These are phyloP conservation scores for Colletotrichum agaves DNA, from an alignment of 2,329 filamentous ascomycete species.

Conservation along the genomic window DNA sequence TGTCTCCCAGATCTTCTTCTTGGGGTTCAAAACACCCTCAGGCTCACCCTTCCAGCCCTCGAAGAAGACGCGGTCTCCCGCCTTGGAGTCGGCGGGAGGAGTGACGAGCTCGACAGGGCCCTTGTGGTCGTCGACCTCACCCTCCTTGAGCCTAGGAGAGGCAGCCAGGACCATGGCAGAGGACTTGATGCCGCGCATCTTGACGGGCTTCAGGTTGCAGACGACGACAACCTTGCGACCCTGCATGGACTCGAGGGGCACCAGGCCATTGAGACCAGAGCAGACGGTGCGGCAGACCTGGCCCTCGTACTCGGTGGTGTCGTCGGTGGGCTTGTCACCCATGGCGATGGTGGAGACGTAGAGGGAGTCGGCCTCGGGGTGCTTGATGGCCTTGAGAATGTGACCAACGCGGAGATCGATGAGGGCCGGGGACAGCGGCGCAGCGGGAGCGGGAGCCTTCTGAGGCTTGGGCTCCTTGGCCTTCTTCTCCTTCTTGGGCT, in stretches of 20 bases:
- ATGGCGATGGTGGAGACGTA: slow-evolving; percentile 96
- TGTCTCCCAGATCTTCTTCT: slow-evolving; percentile 99
- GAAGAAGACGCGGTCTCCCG: slow-evolving; percentile 91
- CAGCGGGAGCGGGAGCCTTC: slow-evolving; percentile 74
- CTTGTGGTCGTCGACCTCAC: slow-evolving; percentile 85
- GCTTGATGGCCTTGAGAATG: slow-evolving; percentile 94
- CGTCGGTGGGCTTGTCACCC: slow-evolving; percentile 87
- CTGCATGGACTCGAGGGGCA: slow-evolving; percentile 97
- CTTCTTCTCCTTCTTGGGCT: slow-evolving; percentile 87
- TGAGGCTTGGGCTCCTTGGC: slow-evolving; percentile 84
- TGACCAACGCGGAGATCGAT: slow-evolving; percentile 97
- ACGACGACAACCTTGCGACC: slow-evolving; percentile 94
- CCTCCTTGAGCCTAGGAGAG: slow-evolving; percentile 83
- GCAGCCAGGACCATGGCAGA: slow-evolving; percentile 94
- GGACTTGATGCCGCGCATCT: slow-evolving; percentile 89
- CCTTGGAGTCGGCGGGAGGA: slow-evolving; percentile 80
- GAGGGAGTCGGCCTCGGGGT: slow-evolving; percentile 96
- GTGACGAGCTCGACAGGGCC: slow-evolving; percentile 92
- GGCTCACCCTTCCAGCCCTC: slow-evolving; percentile 95
- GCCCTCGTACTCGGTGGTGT: slow-evolving; percentile 91
- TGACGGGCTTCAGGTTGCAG: slow-evolving; percentile 98
- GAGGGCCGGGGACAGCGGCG: slow-evolving; percentile 82
- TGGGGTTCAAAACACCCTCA: slow-evolving; percentile 93
- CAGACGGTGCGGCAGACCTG: slow-evolving; percentile 95
- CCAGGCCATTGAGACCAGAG: slow-evolving; percentile 92